A percentile compares a stretch with the other conserved stretches of the same genome.
phyloP scores from a whole-genome alignment of 495 filamentous ascomycete genomes.

The Beverwykella pulmonaria region DNA sequence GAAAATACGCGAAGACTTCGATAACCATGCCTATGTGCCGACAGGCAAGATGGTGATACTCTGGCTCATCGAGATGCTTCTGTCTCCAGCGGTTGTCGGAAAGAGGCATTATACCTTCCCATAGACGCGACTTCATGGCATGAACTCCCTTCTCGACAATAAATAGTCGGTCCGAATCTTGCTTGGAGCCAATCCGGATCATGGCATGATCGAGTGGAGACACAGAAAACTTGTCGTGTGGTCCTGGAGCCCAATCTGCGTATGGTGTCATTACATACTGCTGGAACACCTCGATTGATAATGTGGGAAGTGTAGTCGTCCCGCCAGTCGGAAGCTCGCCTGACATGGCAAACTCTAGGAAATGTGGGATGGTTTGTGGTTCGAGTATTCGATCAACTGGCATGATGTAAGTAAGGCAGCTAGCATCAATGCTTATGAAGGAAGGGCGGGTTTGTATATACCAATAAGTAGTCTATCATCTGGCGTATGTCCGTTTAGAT shows the following conservation, averaged over 20 bases:
- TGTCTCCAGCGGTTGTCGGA: not conserved
- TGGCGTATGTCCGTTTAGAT: not conserved
- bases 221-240: not conserved
- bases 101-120: conserved; percentile 4
- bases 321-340: not conserved
- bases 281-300: not conserved
- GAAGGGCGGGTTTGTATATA: not conserved
- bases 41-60: not conserved
- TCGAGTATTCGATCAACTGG: not conserved
- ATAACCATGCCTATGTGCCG: not conserved
- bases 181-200: not conserved
- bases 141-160: conserved; percentile 1
- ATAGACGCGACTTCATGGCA: not conserved
- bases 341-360: not conserved
- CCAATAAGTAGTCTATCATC: not conserved
- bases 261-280: not conserved
- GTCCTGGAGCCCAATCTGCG: not conserved
- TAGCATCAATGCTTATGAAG: too few relatives aligned
- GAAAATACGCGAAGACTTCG: not conserved
- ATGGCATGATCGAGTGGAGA: not conserved
- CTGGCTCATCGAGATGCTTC: not conserved
- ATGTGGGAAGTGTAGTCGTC: not conserved
- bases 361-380: not conserved
- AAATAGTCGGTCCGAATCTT: not conserved
- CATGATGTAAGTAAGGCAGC: too few relatives aligned